phyloP scores from a whole-genome alignment of 2,329 filamentous ascomycete species.

The Capronia coronata region DNA sequence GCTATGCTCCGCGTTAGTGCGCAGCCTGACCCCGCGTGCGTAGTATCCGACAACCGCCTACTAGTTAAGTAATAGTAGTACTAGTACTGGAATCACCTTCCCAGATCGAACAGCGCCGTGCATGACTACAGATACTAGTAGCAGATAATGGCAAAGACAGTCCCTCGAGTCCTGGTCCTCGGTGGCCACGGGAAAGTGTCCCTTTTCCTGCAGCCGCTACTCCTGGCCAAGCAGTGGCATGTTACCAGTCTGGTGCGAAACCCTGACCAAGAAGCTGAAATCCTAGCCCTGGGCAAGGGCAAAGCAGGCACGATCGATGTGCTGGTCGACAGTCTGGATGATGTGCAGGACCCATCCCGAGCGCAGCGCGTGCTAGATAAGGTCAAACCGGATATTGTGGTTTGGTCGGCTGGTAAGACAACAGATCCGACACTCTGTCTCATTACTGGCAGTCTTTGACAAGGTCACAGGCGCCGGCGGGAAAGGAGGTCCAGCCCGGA shows the following conservation, averaged over 20 bases:
- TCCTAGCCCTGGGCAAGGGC: slow-evolving; percentile 55
- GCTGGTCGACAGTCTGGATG: slow-evolving; percentile 64
- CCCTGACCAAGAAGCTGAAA: slow-evolving; percentile 58
- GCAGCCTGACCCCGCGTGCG: too few species aligned
- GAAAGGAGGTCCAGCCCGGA: slow-evolving; percentile 47
- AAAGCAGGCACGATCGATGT: slow-evolving; percentile 61
- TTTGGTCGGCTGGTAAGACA: slow-evolving; percentile 43
- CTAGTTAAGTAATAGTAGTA: too few species aligned
- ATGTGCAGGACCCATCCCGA: slow-evolving; percentile 57
- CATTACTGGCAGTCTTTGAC: slow-evolving; percentile 2
- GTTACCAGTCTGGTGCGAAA: slow-evolving; percentile 73
- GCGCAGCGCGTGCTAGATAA: slow-evolving; percentile 55
- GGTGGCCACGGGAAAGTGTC: slow-evolving; percentile 78
- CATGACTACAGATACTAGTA: too few species aligned
- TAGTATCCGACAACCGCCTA: too few species aligned
- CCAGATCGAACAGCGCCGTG: too few species aligned
- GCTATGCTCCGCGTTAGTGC: too few species aligned
- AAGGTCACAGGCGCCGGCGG: slow-evolving; percentile 46
- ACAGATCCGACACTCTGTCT: not conserved
- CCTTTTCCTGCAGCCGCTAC: slow-evolving; percentile 66
- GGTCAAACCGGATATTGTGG: slow-evolving; percentile 41
- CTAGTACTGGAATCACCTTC: too few species aligned
- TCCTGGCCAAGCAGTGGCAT: slow-evolving; percentile 66
- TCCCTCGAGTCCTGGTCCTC: slow-evolving; percentile 60
- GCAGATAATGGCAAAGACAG: not conserved